A percentile compares a stretch with the other conserved stretches of the same genome.
phyloP scores from a whole-genome alignment of 2,329 filamentous ascomycete genomes.

The Colletotrichum incanum region DNA sequence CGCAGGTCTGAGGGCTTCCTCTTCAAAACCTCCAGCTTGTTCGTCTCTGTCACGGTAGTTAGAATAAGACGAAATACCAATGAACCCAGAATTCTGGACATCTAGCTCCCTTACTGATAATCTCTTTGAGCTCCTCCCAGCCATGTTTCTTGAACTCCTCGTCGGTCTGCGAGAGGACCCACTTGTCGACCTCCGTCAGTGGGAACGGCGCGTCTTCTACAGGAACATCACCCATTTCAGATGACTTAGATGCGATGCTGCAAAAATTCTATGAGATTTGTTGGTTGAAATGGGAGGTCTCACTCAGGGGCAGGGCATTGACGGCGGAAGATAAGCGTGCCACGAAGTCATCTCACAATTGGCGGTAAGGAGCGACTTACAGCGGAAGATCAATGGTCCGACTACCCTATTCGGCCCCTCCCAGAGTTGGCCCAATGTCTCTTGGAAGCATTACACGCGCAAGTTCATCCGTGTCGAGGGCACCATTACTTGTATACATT shows the following conservation, averaged over 20 bases:
- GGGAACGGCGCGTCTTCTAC: constrained; percentile 68
- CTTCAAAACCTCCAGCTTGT: constrained; percentile 81
- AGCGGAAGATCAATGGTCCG: constrained; percentile 42
- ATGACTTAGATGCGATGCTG: background rate
- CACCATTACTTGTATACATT: background rate
- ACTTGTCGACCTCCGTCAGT: constrained; percentile 72
- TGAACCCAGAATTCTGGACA: constrained; percentile 5
- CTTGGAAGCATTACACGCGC: background rate
- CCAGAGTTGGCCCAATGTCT: background rate
- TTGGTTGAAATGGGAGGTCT: background rate
- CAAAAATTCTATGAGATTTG: background rate
- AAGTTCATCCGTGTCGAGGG: background rate
- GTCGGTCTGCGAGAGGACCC: constrained; percentile 76
- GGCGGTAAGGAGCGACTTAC: constrained; percentile 26
- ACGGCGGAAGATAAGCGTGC: background rate
- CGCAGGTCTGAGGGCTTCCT: constrained; percentile 86
- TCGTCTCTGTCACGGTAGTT: constrained; percentile 58
- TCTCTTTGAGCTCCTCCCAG: constrained; percentile 80
- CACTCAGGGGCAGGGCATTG: background rate
- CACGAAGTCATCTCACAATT: constrained; percentile 11
- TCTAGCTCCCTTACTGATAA: constrained; percentile 68
- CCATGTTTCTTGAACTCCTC: constrained; percentile 78
- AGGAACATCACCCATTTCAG: constrained; percentile 58
- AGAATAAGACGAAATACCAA: constrained; percentile 2
- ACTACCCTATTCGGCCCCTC: constrained; percentile 5